Evolutionary conservation across 148 eudicot genomes (phyloP).

Genomic region (Nepenthes gracilis): DNA sequence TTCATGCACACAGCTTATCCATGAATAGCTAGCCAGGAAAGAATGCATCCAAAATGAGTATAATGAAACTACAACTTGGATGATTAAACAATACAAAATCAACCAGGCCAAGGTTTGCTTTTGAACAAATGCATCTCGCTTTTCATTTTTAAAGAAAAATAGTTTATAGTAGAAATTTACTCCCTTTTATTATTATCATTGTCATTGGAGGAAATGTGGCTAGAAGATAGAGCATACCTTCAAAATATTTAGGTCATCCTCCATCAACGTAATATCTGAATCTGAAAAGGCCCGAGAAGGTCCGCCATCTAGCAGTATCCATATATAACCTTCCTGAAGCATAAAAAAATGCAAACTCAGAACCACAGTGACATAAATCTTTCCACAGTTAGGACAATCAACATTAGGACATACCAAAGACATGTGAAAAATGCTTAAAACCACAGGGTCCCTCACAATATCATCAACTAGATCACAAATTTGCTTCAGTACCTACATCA

Average conservation of each 20-base stretch:
- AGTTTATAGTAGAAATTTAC: too few species aligned
- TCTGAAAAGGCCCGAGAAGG: constrained; percentile 85
- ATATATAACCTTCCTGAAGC: constrained; percentile 78
- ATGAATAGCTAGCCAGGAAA: too few species aligned
- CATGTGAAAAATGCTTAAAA: constrained; percentile 65
- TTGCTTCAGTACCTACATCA: constrained; percentile 55
- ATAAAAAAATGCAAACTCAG: constrained; percentile 10
- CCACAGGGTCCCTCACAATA: constrained; percentile 51
- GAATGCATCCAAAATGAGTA: too few species aligned
- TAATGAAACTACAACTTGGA: too few species aligned
- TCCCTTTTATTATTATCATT: too few species aligned
- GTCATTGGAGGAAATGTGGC: neutral
- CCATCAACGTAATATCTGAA: constrained; percentile 55
- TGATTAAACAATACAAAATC: too few species aligned
- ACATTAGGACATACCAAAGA: constrained; percentile 41
- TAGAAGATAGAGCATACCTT: constrained; percentile 26
- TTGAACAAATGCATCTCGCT: too few species aligned
- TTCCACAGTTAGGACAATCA: constrained; percentile 1
- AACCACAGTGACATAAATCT: constrained; percentile 1
- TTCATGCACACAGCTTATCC: too few species aligned
- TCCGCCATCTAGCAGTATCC: constrained; percentile 94
- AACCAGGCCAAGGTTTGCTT: too few species aligned
- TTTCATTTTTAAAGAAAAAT: too few species aligned
- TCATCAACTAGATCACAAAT: constrained; percentile 59
- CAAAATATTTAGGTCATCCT: constrained; percentile 67